phyloP scores from a whole-genome alignment of 1,284 basidiomycete species.

The Sanguinoderma infundibulare region DNA sequence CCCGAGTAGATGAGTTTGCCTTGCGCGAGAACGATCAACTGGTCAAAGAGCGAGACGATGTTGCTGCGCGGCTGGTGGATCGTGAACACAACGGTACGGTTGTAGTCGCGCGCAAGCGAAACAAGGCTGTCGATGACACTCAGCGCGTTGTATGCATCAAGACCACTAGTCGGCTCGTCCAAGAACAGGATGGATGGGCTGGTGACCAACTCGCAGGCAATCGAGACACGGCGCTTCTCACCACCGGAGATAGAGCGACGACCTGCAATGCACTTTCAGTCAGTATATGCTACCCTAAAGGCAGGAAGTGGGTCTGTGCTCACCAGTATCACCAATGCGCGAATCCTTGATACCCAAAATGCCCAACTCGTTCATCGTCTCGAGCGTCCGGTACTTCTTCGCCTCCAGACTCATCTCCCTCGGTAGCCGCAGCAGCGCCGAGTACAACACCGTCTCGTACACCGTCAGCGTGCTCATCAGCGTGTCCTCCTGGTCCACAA shows the following conservation, averaged over 20 bases:
- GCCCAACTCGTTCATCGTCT: constrained; percentile 96
- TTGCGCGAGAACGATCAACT: constrained; percentile 83
- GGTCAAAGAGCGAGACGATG: constrained; percentile 95
- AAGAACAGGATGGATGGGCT: constrained; percentile 95
- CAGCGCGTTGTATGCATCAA: constrained; percentile 94
- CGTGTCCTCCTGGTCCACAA: constrained; percentile 98
- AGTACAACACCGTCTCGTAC: constrained; percentile 96
- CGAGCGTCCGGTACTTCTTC: constrained; percentile 92
- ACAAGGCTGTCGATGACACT: constrained; percentile 93
- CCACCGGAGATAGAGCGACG: constrained; percentile 92
- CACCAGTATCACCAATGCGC: constrained; percentile 86
- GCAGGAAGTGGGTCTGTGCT: constrained; percentile 23
- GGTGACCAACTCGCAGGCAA: constrained; percentile 98
- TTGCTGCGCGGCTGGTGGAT: constrained; percentile 99
- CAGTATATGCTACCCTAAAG: not conserved
- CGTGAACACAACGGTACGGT: constrained; percentile 96
- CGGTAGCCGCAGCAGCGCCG: constrained; percentile 87
- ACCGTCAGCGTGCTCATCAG: constrained; percentile 96
- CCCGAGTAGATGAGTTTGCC: constrained; percentile 89
- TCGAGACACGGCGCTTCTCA: constrained; percentile 94
- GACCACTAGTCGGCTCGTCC: constrained; percentile 94
- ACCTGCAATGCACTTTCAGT: constrained; percentile 43
- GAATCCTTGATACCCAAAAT: constrained; percentile 91
- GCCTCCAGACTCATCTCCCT: constrained; percentile 94
- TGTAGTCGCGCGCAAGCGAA: constrained; percentile 85